Evolutionary conservation across 2,329 filamentous ascomycete genomes (phyloP).

Genomic region (Fusarium sp.): DNA sequence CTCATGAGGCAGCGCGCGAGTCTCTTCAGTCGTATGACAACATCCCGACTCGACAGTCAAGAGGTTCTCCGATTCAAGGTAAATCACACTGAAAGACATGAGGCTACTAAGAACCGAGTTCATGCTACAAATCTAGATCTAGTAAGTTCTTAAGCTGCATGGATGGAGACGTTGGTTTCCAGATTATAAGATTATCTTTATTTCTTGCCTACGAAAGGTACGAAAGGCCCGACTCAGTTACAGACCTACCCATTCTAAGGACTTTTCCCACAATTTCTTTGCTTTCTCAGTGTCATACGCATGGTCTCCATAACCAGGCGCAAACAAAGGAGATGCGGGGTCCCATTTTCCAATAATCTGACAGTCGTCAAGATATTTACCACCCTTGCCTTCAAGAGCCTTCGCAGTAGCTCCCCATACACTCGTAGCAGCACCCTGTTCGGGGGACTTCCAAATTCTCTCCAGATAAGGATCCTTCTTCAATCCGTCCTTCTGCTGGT

Average conservation of each 20-base stretch:
- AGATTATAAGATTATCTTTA: too few species aligned
- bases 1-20: too few species aligned
- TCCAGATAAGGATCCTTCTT: conserved; percentile 5
- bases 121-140: too few species aligned
- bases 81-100: too few species aligned
- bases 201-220: background rate
- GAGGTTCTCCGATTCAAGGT: too few species aligned
- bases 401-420: conserved; percentile 9
- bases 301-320: conserved; percentile 3
- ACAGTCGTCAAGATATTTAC: conserved; percentile 19
- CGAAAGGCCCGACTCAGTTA: background rate
- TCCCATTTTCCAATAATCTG: conserved; percentile 15
- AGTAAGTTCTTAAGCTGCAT: too few species aligned
- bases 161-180: too few species aligned
- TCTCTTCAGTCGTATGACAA: too few species aligned
- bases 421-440: conserved; percentile 12
- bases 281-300: conserved; percentile 10
- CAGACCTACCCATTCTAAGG: background rate
- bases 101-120: too few species aligned
- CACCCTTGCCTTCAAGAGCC: conserved; percentile 5
- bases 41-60: too few species aligned
- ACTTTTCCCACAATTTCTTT: background rate
- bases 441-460: background rate
- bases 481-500: background rate
- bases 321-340: background rate